Conservation (phyloP, 140 eudicot genomes). For the Erigeron philadelphicus region DNA sequence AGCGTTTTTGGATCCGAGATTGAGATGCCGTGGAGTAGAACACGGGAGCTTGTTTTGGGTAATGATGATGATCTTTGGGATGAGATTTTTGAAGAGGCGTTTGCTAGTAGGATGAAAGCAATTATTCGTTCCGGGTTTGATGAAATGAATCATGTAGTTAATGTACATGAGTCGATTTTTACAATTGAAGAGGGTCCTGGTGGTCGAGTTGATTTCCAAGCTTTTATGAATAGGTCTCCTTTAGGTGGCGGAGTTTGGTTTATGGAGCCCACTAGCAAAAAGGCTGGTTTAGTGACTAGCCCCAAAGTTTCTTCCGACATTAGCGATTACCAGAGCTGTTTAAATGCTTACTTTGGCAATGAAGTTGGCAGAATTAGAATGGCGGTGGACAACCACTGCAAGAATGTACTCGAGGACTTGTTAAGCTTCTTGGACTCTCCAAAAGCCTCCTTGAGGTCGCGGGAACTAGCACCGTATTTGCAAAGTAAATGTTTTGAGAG, state of each 20-base stretch:
- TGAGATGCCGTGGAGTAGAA: slow-evolving; percentile 91
- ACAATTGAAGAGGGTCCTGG: slow-evolving; percentile 38
- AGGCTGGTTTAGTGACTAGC: slow-evolving; percentile 36
- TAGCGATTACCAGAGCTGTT: slow-evolving; percentile 59
- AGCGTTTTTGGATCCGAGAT: slow-evolving; percentile 91
- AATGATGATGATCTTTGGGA: slow-evolving; percentile 92
- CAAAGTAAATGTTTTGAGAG: slow-evolving; percentile 72
- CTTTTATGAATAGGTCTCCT: slow-evolving; percentile 56
- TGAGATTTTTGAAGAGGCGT: slow-evolving; percentile 83
- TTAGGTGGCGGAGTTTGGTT: slow-evolving; percentile 94
- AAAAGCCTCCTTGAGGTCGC: slow-evolving; percentile 70
- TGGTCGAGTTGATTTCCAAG: slow-evolving; percentile 52
- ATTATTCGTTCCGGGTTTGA: slow-evolving; percentile 61
- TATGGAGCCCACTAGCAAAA: slow-evolving; percentile 45
- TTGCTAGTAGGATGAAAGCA: slow-evolving; percentile 73
- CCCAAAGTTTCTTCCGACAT: slow-evolving; percentile 42
- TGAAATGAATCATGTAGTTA: slow-evolving; percentile 43
- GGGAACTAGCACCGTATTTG: slow-evolving; percentile 62
- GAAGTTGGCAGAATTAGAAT: slow-evolving; percentile 84
- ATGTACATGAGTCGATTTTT: slow-evolving; percentile 58
- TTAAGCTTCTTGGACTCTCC: slow-evolving; percentile 83
- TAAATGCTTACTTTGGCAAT: slow-evolving; percentile 74
- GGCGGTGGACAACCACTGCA: slow-evolving; percentile 72
- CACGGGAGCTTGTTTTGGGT: slow-evolving; percentile 89
- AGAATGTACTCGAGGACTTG: slow-evolving; percentile 68